Evolutionary conservation across 2,329 filamentous ascomycete species (phyloP), one percentile per base, ranked within the genome.

Genomic region (Epichloe festucae): DNA sequence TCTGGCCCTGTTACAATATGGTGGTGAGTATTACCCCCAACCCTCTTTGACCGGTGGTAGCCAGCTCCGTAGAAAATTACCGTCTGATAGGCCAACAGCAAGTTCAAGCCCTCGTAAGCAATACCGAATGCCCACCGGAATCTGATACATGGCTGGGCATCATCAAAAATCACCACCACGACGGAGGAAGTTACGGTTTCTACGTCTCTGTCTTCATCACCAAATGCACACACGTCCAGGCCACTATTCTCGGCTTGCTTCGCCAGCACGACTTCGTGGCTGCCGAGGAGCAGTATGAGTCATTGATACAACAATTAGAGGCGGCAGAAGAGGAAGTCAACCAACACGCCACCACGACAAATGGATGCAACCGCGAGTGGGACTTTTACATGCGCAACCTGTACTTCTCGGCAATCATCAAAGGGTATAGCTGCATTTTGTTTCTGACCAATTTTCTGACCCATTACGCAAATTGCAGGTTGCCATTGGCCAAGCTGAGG

Each of bases 1-100:
- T 71, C 52, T 71, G 69, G 69, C 61, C 65, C 10, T 62, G 65
- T 21, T 69, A 60, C 39, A 70, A 63, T 52, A 62, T 71, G 55
- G 60, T 71, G 45, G 68, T 70, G 55, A 21, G 66, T 63, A 15
- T 17, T 3, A n/a, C n/a, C 15, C 10, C 23, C 21, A 31, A 31
- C 3, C 10, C 31, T 11, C 8, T 11, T 31, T 31, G 8, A 31
- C 8, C 31, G 31, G 31, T 10, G 10, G 31, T 10, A 4, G 31
- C 31, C 8, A 31, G 31, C 10, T 31, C 8, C 10, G 31, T 31
- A 31, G 31, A 31, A 11, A 31, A 31, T 4, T 4, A 31, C 31
- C 31, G 31, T 31, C 10, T 31, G 31, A 31, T 31, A 2, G 31
- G 31, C 31, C 31, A 11, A 31, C 11, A 70, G 68, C 68, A 70